Evolutionary conservation across 352 stramenopile species (phyloP).

Genomic region (Globisporangium spiculum): DNA sequence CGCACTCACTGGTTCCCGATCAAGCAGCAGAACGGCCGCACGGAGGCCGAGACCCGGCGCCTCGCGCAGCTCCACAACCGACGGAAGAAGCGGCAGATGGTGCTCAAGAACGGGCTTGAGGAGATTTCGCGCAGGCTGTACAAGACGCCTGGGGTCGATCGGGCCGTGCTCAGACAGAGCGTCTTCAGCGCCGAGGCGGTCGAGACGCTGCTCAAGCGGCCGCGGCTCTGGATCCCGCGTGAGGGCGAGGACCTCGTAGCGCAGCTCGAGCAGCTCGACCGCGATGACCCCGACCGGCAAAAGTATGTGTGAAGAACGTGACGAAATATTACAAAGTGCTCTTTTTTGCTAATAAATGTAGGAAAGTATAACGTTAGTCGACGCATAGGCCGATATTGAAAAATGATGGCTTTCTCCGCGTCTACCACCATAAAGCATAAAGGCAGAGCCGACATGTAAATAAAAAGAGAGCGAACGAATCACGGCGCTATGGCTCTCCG

Average conservation of each 20-base stretch:
- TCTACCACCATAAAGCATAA: too few species aligned
- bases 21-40: conserved; percentile 40
- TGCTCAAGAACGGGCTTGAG: conserved; percentile 36
- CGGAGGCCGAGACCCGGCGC: conserved; percentile 22
- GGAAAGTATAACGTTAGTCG: not conserved
- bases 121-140: conserved; percentile 23
- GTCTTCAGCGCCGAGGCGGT: conserved; percentile 34
- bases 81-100: conserved; percentile 38
- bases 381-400: too few species aligned
- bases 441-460: too few species aligned
- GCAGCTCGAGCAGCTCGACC: conserved; percentile 34
- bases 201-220: conserved; percentile 29
- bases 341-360: conserved; percentile 1
- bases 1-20: conserved; percentile 49
- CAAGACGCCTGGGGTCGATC: conserved; percentile 18
- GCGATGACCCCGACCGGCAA: conserved; percentile 30
- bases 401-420: too few species aligned
- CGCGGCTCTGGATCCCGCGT: conserved; percentile 39
- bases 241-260: conserved; percentile 32
- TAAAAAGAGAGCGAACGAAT: too few species aligned
- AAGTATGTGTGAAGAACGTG: conserved; percentile 12
- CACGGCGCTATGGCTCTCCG: too few species aligned
- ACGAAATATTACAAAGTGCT: conserved; percentile 1
- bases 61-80: conserved; percentile 33
- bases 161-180: conserved; percentile 30